Percentiles rank a stretch among this genome's conserved stretches.
These are phyloP conservation scores for Rhizopogon salebrosus DNA, from an alignment of 768 basidiomycete genomes.

Conservation along the genomic window DNA sequence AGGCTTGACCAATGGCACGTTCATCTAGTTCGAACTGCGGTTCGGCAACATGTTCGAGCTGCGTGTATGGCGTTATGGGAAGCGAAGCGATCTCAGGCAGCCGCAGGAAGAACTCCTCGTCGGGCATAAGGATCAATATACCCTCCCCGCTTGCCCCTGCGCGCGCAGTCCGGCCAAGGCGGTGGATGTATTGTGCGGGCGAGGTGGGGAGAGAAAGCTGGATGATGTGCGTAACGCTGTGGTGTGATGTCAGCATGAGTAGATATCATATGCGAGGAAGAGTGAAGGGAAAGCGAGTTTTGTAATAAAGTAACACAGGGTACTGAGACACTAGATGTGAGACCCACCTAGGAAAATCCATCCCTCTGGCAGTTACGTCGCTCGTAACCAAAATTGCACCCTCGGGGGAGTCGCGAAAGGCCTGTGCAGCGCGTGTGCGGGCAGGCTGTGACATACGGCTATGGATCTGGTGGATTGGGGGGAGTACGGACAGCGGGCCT, in stretches of 20 bases:
- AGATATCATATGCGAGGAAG: background rate
- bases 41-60: conserved; percentile 23
- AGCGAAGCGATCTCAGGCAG: conserved; percentile 34
- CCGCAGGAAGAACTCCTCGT: conserved; percentile 45
- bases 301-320: background rate
- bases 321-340: background rate
- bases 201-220: conserved; percentile 65
- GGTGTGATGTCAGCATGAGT: background rate
- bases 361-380: conserved; percentile 59
- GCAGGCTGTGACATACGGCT: conserved; percentile 47
- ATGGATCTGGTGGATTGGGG: conserved; percentile 50
- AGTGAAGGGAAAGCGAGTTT: background rate
- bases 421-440: conserved; percentile 44
- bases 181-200: conserved; percentile 75
- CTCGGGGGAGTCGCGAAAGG: conserved; percentile 37
- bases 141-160: conserved; percentile 63
- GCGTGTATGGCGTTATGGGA: conserved; percentile 30
- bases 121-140: conserved; percentile 47
- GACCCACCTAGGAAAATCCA: conserved; percentile 58
- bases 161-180: conserved; percentile 74
- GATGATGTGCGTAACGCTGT: conserved; percentile 52
- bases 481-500: conserved; percentile 23
- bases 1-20: conserved; percentile 44
- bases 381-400: conserved; percentile 46
- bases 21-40: conserved; percentile 22